Evolutionary conservation across 2,329 filamentous ascomycete species (phyloP).

Genomic region (Epichloe hybrida): DNA sequence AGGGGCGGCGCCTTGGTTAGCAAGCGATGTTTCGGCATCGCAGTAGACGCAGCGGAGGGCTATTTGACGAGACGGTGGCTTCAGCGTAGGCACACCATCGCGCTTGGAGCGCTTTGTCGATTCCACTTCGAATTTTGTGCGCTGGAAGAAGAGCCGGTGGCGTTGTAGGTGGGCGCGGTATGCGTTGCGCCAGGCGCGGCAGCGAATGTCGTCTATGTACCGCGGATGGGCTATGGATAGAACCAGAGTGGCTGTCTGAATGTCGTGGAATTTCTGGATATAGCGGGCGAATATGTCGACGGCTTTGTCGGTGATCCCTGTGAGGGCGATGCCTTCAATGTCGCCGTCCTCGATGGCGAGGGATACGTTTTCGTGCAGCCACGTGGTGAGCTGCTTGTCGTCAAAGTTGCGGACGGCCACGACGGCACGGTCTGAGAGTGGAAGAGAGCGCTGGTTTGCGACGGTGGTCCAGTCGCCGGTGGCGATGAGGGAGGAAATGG

Average conservation of each 20-base stretch:
- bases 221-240: conserved; percentile 60
- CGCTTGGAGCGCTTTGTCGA: conserved; percentile 57
- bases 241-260: conserved; percentile 66
- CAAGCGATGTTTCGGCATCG: conserved; percentile 43
- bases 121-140: conserved; percentile 66
- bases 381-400: conserved; percentile 48
- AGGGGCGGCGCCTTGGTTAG: conserved; percentile 20
- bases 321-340: conserved; percentile 64
- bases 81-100: conserved; percentile 47
- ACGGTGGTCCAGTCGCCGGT: conserved; percentile 65
- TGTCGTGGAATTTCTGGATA: conserved; percentile 60
- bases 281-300: conserved; percentile 67
- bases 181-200: conserved; percentile 56
- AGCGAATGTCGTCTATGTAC: conserved; percentile 66
- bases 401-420: conserved; percentile 56
- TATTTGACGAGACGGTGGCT: conserved; percentile 54
- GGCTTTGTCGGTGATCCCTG: conserved; percentile 58
- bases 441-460: conserved; percentile 58
- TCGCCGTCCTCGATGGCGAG: conserved; percentile 52
- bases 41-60: conserved; percentile 68
- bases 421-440: conserved; percentile 60
- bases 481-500: conserved; percentile 64
- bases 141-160: conserved; percentile 60
- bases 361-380: conserved; percentile 52
- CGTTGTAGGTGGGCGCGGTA: conserved; percentile 61